Evolutionary conservation across 805 yeast species (phyloP).

Genomic region (Lipomyces spencermartinsiae): DNA sequence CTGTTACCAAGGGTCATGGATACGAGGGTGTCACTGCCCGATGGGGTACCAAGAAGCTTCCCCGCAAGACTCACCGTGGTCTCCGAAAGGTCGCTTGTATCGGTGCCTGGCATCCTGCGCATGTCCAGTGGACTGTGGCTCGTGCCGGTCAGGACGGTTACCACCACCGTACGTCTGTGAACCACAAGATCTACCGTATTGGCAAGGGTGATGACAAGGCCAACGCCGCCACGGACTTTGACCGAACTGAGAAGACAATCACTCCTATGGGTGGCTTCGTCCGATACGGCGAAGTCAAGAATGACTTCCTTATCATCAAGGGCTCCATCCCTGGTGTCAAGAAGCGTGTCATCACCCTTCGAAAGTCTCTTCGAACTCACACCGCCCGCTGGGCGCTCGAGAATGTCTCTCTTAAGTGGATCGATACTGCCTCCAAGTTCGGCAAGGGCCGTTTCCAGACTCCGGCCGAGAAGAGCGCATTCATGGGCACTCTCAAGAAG

Average conservation of each 20-base stretch:
- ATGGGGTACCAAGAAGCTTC: conserved; percentile 99
- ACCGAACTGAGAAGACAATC: conserved; percentile 99
- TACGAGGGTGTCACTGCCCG: conserved; percentile 99
- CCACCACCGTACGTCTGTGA: conserved; percentile 99
- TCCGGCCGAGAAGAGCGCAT: conserved; percentile 99
- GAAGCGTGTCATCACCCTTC: conserved; percentile 98
- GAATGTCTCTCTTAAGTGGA: conserved; percentile 97
- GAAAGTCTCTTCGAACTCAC: conserved; percentile 98
- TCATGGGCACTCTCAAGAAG: conserved; percentile 96
- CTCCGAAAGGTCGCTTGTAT: conserved; percentile 99
- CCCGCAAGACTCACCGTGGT: conserved; percentile 99
- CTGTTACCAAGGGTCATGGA: conserved; percentile 99
- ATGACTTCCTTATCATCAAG: conserved; percentile 96
- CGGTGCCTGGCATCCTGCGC: conserved; percentile 99
- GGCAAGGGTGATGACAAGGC: conserved; percentile 96
- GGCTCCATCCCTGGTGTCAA: conserved; percentile 99
- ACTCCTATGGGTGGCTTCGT: conserved; percentile 99
- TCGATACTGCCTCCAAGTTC: conserved; percentile 99
- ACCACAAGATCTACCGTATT: conserved; percentile 99
- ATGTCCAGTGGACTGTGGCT: conserved; percentile 99
- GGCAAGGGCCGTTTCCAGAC: conserved; percentile 99
- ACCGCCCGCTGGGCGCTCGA: conserved; percentile 97
- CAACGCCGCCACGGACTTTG: conserved; percentile 94
- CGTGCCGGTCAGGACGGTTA: conserved; percentile 99
- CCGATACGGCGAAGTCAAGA: conserved; percentile 97